A percentile compares a stretch with the other conserved stretches of the same genome.
These are phyloP conservation scores for Clavispora santaluciae DNA, from an alignment of 805 yeast genomes.

Conservation along the genomic window DNA sequence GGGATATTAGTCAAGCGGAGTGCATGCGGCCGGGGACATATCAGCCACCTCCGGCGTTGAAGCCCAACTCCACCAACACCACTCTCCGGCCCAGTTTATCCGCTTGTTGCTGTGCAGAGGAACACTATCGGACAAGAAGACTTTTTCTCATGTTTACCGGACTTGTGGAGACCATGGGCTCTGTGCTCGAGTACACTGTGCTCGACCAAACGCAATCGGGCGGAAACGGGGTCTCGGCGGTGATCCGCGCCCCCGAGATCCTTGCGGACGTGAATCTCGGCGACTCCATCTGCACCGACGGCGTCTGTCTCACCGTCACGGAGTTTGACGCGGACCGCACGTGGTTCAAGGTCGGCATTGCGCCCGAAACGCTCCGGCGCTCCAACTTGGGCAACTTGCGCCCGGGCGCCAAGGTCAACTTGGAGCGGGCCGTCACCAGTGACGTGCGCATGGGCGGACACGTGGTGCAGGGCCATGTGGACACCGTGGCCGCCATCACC, in stretches of 20 bases:
- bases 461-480: slow-evolving; percentile 96
- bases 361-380: slow-evolving; percentile 86
- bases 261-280: slow-evolving; percentile 84
- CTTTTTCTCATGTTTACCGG: slow-evolving; percentile 89
- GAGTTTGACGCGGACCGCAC: slow-evolving; percentile 51
- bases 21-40: too few species aligned
- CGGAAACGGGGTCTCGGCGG: slow-evolving; percentile 71
- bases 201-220: slow-evolving; percentile 51
- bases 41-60: too few species aligned
- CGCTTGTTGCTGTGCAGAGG: too few species aligned
- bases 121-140: too few species aligned
- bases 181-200: slow-evolving; percentile 44
- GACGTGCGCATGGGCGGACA: slow-evolving; percentile 94
- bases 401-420: slow-evolving; percentile 62
- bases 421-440: slow-evolving; percentile 86
- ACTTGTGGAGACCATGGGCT: slow-evolving; percentile 79
- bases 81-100: too few species aligned
- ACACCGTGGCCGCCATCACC: slow-evolving; percentile 71
- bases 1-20: too few species aligned
- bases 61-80: slow-evolving; percentile 2
- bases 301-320: slow-evolving; percentile 89
- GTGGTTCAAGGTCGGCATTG: slow-evolving; percentile 80
- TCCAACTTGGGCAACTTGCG: slow-evolving; percentile 66
- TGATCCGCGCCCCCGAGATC: slow-evolving; percentile 53
- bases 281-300: slow-evolving; percentile 88